Conservation (phyloP, 1,284 basidiomycete genomes). For the Papiliotrema terrestris region DNA sequence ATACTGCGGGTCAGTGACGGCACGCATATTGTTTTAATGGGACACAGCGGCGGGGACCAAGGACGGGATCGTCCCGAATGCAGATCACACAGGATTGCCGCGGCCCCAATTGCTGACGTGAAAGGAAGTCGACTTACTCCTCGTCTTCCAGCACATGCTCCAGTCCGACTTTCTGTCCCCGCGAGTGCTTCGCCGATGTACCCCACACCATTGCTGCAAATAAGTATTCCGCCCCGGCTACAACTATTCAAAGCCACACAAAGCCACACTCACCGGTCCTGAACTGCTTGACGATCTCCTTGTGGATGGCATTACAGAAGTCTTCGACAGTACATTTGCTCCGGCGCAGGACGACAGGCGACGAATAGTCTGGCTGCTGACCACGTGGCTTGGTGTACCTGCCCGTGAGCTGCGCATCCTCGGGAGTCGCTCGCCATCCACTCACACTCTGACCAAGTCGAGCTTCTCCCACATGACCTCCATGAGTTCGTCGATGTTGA, state of each 20-base stretch:
- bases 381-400: conserved; percentile 90
- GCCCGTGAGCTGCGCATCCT: too few relatives aligned
- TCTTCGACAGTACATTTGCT: conserved; percentile 69
- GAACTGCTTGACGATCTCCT: conserved; percentile 50
- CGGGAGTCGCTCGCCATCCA: conserved; percentile 3
- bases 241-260: too few relatives aligned
- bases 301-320: conserved; percentile 67
- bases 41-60: too few relatives aligned
- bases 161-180: conserved; percentile 93
- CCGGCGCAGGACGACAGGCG: conserved; percentile 63
- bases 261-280: conserved; percentile 22
- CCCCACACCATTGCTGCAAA: conserved; percentile 52
- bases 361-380: conserved; percentile 78
- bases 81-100: too few relatives aligned
- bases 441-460: conserved; percentile 76
- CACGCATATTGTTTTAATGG: too few relatives aligned
- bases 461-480: conserved; percentile 87
- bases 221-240: background rate
- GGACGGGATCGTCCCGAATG: too few relatives aligned
- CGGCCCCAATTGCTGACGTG: too few relatives aligned
- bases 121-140: too few relatives aligned
- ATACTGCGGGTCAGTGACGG: conserved; percentile 21
- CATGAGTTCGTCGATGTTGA: conserved; percentile 93
- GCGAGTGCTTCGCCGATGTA: conserved; percentile 82
- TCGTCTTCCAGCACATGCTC: conserved; percentile 87